These are phyloP conservation scores for Capsicum rhomboideum DNA, from an alignment of 257 asterid species.

Conservation along the genomic window DNA sequence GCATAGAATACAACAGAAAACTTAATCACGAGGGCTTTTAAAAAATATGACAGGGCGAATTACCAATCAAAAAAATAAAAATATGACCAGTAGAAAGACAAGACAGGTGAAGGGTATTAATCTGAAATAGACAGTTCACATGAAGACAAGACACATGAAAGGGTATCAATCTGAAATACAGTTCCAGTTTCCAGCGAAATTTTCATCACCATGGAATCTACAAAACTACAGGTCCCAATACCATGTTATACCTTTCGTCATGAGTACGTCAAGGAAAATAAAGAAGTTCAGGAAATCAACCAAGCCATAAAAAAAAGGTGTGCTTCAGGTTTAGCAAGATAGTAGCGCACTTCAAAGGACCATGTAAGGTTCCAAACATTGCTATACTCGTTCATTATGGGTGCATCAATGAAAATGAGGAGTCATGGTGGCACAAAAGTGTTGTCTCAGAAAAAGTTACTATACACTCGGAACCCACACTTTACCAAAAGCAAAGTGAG, in stretches of 20 bases:
- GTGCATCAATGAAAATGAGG: not conserved
- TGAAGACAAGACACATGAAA: not conserved
- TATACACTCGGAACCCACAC: not conserved
- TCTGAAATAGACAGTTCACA: not conserved
- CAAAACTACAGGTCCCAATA: not conserved
- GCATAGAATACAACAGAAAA: not conserved
- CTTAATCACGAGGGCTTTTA: not conserved
- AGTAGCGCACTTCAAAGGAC: not conserved
- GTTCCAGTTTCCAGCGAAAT: not conserved
- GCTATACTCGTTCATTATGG: not conserved
- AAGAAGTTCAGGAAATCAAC: not conserved
- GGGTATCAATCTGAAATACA: not conserved
- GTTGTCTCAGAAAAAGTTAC: not conserved
- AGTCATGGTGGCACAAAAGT: not conserved
- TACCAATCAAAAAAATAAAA: not conserved
- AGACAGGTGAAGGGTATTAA: not conserved
- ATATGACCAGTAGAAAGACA: not conserved
- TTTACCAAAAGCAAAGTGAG: not conserved
- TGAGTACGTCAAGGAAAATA: not conserved
- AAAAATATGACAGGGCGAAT: not conserved
- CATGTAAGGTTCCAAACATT: not conserved
- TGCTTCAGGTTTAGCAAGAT: not conserved
- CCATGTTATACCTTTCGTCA: not conserved
- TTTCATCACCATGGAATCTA: not conserved
- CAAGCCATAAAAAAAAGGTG: not conserved